Evolutionary conservation across 1,284 basidiomycete genomes (phyloP).

Genomic region (Ganoderma lucidum): DNA sequence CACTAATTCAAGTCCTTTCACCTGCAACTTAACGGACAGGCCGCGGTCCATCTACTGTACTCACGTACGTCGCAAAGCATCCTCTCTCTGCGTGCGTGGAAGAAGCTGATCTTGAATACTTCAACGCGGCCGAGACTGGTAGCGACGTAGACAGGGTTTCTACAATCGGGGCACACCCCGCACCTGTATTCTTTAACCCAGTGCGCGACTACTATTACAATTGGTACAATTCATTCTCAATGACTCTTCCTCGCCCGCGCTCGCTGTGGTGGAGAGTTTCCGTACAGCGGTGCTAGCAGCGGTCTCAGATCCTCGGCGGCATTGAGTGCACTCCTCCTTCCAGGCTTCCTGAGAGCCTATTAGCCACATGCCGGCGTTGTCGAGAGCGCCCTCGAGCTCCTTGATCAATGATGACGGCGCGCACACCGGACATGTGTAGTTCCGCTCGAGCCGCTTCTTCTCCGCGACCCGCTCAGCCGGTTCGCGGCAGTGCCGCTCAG

Average conservation of each 20-base stretch:
- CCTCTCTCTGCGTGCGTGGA: too few relatives aligned
- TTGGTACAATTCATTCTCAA: too few relatives aligned
- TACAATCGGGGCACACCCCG: too few relatives aligned
- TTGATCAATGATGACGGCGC: slow-evolving; percentile 79
- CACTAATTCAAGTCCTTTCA: too few relatives aligned
- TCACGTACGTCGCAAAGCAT: too few relatives aligned
- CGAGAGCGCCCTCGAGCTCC: slow-evolving; percentile 85
- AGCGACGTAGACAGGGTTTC: too few relatives aligned
- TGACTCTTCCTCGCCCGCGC: not conserved
- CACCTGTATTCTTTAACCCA: too few relatives aligned
- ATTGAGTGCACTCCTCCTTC: slow-evolving; percentile 95
- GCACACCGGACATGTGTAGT: slow-evolving; percentile 88
- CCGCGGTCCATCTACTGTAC: too few relatives aligned
- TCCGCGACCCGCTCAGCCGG: slow-evolving; percentile 86
- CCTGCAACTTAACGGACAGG: too few relatives aligned
- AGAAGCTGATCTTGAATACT: too few relatives aligned
- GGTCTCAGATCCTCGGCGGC: slow-evolving; percentile 95
- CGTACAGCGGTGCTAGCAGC: slow-evolving; percentile 94
- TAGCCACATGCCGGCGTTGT: slow-evolving; percentile 90
- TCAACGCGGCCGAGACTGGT: too few relatives aligned
- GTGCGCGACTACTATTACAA: too few relatives aligned
- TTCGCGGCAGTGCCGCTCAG: slow-evolving; percentile 93
- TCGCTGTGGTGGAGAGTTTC: slow-evolving; percentile 77
- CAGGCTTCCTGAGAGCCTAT: slow-evolving; percentile 90
- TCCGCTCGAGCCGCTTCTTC: slow-evolving; percentile 93